Base-by-base conservation (phyloP, 352 stramenopile genomes). In the Pythium sp. region DNA sequence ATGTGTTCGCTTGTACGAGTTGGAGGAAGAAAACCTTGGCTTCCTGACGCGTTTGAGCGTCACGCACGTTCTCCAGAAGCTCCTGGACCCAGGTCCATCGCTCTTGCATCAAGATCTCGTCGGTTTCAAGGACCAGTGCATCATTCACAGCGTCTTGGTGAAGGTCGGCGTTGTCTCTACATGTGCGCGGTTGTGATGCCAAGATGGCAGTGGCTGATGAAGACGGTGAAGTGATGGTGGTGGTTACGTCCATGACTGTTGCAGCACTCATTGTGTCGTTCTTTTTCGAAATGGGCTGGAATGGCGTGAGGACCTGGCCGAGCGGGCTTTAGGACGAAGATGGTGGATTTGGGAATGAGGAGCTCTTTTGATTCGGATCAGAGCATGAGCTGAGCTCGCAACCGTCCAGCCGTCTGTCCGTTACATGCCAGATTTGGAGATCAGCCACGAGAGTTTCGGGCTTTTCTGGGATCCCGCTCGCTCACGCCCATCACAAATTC, bases 61-160 rank as follows among this genome's bases (percentile, higher is more conserved):
- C 12, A 2, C 6, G 2, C 4, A 56, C 49, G 8, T 9, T n/a
- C 22, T 67, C 62, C 34, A 61, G 2, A 14, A 67, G 34, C 49
- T 67, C 51, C 6, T 30, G 62, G 14, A 67, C 24, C 62, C 62
- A 67, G 5, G n/a, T 18, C 62, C 62, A 67, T 36, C 26, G 62
- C 5, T 67, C 34, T 36, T 67, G 32, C 28, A 46, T 41, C 49
- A 67, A 20, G 22, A 67, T 14, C 12, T 53, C n/a, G 26, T 67
- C 62, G 15, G 28, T 51, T 67, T 57, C 43, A 26, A 43, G 7
- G 18, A 57, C 26, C 38, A 58, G 43, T 1, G 46, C 43, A 20
- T 65, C 18, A 14, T 58, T 18, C 49, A 58, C 60, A 28, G 47
- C 26, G n/a, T 57, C 20, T 24, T 47, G 60, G 18, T 49, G 43